A percentile compares a stretch with the other conserved stretches of the same genome.
These are phyloP conservation scores for Glutinoglossum americanum DNA, from an alignment of 495 filamentous ascomycete genomes.

Conservation along the genomic window DNA sequence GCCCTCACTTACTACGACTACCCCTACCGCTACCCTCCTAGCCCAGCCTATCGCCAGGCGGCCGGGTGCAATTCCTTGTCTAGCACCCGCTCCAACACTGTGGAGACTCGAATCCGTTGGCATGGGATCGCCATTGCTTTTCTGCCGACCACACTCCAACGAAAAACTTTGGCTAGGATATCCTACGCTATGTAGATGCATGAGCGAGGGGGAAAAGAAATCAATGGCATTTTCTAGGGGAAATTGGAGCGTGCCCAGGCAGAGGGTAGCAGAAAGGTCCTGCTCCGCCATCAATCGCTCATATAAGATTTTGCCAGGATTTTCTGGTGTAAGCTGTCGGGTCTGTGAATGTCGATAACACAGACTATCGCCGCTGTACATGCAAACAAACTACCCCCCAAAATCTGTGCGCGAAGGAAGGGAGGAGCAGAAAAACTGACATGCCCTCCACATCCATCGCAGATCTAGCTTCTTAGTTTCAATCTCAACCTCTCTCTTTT, in stretches of 20 bases:
- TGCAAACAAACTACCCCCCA: neutral
- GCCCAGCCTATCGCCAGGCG: neutral
- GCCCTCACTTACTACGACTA: too few relatives aligned
- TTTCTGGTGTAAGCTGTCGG: neutral
- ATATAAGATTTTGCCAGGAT: neutral
- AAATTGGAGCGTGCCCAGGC: neutral
- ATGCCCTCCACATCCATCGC: neutral
- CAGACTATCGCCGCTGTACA: neutral
- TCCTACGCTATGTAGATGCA: neutral
- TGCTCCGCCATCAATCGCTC: neutral
- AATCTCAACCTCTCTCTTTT: neutral
- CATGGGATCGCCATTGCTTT: neutral
- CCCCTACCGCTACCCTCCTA: neutral
- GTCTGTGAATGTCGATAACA: neutral
- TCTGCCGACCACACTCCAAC: neutral
- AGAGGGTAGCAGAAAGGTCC: neutral
- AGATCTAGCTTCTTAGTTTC: neutral
- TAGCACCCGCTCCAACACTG: neutral
- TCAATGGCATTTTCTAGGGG: neutral
- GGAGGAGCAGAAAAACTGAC: neutral
- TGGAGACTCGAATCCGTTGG: neutral
- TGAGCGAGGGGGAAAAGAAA: neutral
- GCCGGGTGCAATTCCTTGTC: neutral
- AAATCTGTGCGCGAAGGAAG: neutral
- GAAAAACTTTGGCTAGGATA: neutral